Evolutionary conservation across 306 rosid species (phyloP).

Genomic region (Lupinus albus): DNA sequence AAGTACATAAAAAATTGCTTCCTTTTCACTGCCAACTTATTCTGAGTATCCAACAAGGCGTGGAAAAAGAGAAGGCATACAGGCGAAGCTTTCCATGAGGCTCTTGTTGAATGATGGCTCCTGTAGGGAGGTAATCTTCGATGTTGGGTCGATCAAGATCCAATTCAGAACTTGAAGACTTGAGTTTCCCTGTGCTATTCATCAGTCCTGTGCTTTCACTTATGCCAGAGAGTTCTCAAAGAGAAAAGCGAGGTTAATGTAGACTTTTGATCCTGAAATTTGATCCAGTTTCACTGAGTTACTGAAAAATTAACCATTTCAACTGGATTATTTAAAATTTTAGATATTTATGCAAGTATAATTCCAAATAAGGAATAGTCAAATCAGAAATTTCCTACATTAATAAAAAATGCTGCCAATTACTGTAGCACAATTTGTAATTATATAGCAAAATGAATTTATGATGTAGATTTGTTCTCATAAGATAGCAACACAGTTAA

Average conservation of each 20-base stretch:
- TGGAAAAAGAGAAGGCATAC: constrained; percentile 47
- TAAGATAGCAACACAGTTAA: background rate
- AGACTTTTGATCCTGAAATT: constrained; percentile 32
- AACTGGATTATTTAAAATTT: constrained; percentile 2
- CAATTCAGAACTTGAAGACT: constrained; percentile 75
- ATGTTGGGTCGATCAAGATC: constrained; percentile 91
- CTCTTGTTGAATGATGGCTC: constrained; percentile 78
- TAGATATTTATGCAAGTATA: constrained; percentile 18
- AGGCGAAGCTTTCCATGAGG: constrained; percentile 77
- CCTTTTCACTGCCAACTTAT: background rate
- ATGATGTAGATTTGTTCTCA: background rate
- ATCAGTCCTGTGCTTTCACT: constrained; percentile 35
- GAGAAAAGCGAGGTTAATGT: background rate
- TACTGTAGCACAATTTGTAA: background rate
- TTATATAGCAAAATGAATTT: constrained; percentile 1
- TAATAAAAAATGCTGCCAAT: constrained; percentile 14
- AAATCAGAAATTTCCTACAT: constrained; percentile 3
- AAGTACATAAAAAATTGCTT: constrained; percentile 24
- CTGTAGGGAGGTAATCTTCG: constrained; percentile 94
- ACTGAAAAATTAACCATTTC: constrained; percentile 2
- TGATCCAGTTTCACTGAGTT: constrained; percentile 17
- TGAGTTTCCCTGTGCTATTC: constrained; percentile 49
- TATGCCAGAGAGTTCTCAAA: constrained; percentile 34
- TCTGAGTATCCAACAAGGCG: constrained; percentile 13
- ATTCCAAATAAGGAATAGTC: constrained; percentile 14